These are phyloP conservation scores for Nakazawaea holstii DNA, from an alignment of 805 yeast genomes.

Conservation along the genomic window DNA sequence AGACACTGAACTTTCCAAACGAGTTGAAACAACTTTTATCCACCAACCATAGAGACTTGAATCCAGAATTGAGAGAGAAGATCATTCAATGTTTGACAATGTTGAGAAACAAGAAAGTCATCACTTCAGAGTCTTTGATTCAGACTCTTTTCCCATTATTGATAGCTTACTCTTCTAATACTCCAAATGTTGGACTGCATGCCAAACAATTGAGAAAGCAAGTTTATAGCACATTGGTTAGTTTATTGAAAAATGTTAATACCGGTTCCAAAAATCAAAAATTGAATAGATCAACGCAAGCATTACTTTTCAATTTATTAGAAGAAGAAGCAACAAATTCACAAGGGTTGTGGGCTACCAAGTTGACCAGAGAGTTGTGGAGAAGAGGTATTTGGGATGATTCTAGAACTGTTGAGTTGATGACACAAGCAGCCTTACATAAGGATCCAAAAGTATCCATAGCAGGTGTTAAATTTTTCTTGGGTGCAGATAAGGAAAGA, in stretches of 20 bases:
- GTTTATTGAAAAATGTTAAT: constrained; percentile 76
- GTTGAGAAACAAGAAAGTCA: constrained; percentile 80
- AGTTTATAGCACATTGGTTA: constrained; percentile 72
- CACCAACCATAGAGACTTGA: constrained; percentile 74
- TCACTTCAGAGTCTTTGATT: constrained; percentile 73
- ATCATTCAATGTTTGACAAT: constrained; percentile 84
- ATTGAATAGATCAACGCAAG: constrained; percentile 86
- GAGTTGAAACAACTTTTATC: constrained; percentile 67
- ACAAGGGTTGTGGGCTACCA: constrained; percentile 94
- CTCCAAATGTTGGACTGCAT: constrained; percentile 49
- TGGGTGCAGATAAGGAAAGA: constrained; percentile 93
- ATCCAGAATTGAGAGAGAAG: constrained; percentile 86
- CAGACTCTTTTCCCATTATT: constrained; percentile 87
- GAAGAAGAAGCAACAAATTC: constrained; percentile 64
- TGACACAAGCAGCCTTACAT: constrained; percentile 93
- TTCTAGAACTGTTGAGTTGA: constrained; percentile 91
- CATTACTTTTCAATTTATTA: constrained; percentile 78
- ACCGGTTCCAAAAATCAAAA: constrained; percentile 88
- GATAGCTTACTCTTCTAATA: constrained; percentile 53
- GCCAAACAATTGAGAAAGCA: constrained; percentile 81
- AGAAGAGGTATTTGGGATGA: constrained; percentile 98
- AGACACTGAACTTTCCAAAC: constrained; percentile 77
- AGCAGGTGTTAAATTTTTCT: constrained; percentile 85
- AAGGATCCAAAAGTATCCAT: constrained; percentile 81
- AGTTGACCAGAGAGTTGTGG: constrained; percentile 93